Evolutionary conservation across 768 basidiomycete species (phyloP), one percentile per base, ranked within the genome.

Genomic region (Rhizopogon vesiculosus): DNA sequence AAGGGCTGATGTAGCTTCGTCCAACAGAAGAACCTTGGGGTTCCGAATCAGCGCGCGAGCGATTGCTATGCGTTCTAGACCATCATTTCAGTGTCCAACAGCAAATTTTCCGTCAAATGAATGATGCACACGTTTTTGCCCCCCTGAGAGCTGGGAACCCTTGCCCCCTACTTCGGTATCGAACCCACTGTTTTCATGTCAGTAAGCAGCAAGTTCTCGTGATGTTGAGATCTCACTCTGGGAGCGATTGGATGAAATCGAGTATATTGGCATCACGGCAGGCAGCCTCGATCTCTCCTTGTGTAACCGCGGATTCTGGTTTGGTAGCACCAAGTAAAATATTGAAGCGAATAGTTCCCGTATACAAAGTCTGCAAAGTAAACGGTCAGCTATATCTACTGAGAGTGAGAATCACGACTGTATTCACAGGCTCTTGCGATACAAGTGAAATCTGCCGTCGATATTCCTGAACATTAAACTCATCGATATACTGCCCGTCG

Each of bases 81-180:
- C 19, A 8, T 45, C 40, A 42, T 45, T 55, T 19, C n/a, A 40
- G 41, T 44, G 48, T 33, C 35, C 31, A 22, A 51, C 40, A 38
- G 12, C 46, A 61, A 51, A 46, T 18, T 16, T 15, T n/a, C 25
- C 25, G 13, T 31, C 31, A 19, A 18, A n/a, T 29, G n/a, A 50
- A 22, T 25, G 31, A 22, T 25, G 71, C 81, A 58, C 68, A 87
- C 86, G 88, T 70, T 91, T 91, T 68, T 93, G 92, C 55, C 92
- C 92, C 63, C 92, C 92, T 31, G 89, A 91, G 4, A 95, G 77
- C 64, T 93, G 91, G 3, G 89, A 89, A 13, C 92, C 92, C 70
- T 94, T 94, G 50, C 91, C 90, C 57, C 92, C 92, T 45, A 93
- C 92, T 66, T 91, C 80, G 7, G 94, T 96, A 44, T 96, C 90